phyloP scores from a whole-genome alignment of 306 rosid species.

The Malus orientalis region DNA sequence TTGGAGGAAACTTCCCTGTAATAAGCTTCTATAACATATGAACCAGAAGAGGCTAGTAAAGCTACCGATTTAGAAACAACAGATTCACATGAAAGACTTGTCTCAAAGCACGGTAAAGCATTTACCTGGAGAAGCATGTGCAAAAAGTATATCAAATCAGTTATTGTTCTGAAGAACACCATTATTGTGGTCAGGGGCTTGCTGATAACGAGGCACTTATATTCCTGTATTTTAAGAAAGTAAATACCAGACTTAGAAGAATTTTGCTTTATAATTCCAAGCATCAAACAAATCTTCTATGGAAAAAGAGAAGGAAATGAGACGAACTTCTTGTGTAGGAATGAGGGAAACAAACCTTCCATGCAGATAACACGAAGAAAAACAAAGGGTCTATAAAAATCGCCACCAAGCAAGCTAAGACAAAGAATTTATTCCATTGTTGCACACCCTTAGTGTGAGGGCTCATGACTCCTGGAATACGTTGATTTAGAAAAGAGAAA shows the following conservation, averaged over 20 bases:
- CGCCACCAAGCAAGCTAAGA: slow-evolving; percentile 33
- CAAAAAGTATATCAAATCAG: slow-evolving; percentile 51
- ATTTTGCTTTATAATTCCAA: neutral
- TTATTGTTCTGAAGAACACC: slow-evolving; percentile 53
- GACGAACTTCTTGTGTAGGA: neutral
- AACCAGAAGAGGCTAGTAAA: no score
- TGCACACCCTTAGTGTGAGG: slow-evolving; percentile 45
- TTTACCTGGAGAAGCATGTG: slow-evolving; percentile 80
- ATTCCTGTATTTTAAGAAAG: slow-evolving; percentile 22
- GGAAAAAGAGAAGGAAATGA: neutral
- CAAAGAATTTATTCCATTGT: slow-evolving; percentile 47
- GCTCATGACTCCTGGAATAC: slow-evolving; percentile 45
- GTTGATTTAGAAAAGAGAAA: slow-evolving; percentile 23
- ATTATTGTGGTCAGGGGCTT: slow-evolving; percentile 30
- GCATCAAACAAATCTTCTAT: neutral
- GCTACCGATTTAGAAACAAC: neutral
- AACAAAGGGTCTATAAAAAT: slow-evolving; percentile 55
- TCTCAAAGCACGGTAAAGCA: neutral
- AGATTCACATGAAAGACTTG: neutral
- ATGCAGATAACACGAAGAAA: slow-evolving; percentile 41
- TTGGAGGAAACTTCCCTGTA: neutral
- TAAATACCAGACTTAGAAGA: neutral
- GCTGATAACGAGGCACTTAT: slow-evolving; percentile 41
- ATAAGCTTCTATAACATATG: neutral
- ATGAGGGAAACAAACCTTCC: slow-evolving; percentile 15